Base-by-base conservation (phyloP, 169 alveolate species). In the Cryptosporidium tyzzeri region DNA sequence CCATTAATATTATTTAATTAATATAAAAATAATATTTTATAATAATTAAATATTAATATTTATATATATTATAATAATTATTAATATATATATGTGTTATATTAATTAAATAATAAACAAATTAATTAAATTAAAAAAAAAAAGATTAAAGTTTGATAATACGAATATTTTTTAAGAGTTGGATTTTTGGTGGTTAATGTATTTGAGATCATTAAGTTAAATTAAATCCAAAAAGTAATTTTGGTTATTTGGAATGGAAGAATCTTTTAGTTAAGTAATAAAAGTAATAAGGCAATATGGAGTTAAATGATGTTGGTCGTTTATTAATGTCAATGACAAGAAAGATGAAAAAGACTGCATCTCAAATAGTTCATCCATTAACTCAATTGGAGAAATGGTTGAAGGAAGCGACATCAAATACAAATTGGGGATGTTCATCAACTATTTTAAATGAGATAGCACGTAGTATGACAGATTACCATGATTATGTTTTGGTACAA, bases 351-450 rank as follows among this genome's bases (percentile, higher is more conserved):
- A 73, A 67, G 62, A 71, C 80, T 23, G 67, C 89, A 35, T 68
- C 86, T 5, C 93, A 91, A 80, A 39, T 80, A 21, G 71, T 85
- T 23, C 86, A 84, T 39, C 84, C 84, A 29, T 91, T 89, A 69
- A 86, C 93, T 18, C 95, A 94, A 18, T 70, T 93, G 39, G 96
- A 94, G 86, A 86, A 92, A 86, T 71, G 86, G 59, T 92, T 95
- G 10, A 73, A 85, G 35, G 97, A 95, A 92, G 95, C 95, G 39
- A 93, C 96, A 21, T 71, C 94, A 33, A 93, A 94, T 67, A 96
- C 94, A 31, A 94, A 94, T 70, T 95, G 97, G 97, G 96, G 95
- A 16, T 85, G 94, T 37, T 75, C 97, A 0, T 94, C 94, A 35
- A 73, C 97, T 1, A 91, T 93, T 35, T 86, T 95, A 41, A 91